Percentiles rank a stretch among this genome's conserved stretches.
Evolutionary conservation across 2,329 filamentous ascomycete genomes (phyloP).

Genomic region (Exophiala sideris): DNA sequence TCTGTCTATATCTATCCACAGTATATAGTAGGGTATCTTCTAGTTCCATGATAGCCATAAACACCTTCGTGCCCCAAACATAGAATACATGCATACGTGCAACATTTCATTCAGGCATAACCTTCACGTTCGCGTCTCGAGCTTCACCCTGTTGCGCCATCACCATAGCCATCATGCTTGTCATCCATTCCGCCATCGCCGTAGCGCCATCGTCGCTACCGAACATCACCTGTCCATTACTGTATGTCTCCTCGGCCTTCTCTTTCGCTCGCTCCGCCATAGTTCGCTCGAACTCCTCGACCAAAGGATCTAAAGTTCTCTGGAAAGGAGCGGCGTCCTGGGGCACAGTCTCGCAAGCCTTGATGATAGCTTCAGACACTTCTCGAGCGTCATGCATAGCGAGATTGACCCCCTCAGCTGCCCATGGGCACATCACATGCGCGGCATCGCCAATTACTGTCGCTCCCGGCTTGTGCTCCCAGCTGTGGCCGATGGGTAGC

Average conservation of each 20-base stretch:
- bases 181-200: constrained; percentile 15
- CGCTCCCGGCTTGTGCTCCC: constrained; percentile 24
- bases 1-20: too few relatives aligned
- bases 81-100: too few relatives aligned
- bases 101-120: too few relatives aligned
- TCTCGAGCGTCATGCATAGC: constrained; percentile 31
- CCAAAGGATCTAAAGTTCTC: constrained; percentile 15
- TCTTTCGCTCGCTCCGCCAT: constrained; percentile 25
- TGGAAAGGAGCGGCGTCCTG: constrained; percentile 8
- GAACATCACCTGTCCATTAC: constrained; percentile 26
- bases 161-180: too few relatives aligned
- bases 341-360: constrained; percentile 6
- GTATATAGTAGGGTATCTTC: too few relatives aligned
- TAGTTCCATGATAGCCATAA: too few relatives aligned
- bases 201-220: constrained; percentile 24
- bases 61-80: too few relatives aligned
- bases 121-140: too few relatives aligned
- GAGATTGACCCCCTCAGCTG: constrained; percentile 32
- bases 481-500: constrained; percentile 25
- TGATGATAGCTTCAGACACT: constrained; percentile 24
- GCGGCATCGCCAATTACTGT: constrained; percentile 33
- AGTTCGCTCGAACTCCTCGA: constrained; percentile 25
- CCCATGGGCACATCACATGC: constrained; percentile 32
- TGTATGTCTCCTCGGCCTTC: constrained; percentile 26
- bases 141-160: too few relatives aligned